Conservation (phyloP, 352 stramenopile species). For the Phytopythium delawarense region DNA sequence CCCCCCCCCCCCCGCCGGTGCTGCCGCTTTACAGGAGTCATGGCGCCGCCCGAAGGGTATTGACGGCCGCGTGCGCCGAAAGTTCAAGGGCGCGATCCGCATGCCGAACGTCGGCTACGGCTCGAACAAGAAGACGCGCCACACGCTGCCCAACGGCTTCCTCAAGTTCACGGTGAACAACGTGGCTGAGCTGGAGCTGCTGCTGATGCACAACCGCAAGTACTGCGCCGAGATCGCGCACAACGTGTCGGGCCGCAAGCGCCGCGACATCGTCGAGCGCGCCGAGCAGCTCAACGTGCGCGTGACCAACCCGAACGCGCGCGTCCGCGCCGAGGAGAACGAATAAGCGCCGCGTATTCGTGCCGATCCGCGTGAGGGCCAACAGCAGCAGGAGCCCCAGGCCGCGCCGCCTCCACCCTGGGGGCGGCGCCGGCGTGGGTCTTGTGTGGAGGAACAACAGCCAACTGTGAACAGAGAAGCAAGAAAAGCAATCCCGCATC, state of each 20-base stretch:
- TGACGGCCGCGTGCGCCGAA: constrained; percentile 97
- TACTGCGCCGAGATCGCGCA: constrained; percentile 99
- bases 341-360: constrained; percentile 50
- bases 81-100: constrained; percentile 98
- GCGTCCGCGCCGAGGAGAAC: constrained; percentile 96
- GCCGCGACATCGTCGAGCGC: constrained; percentile 97
- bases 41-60: constrained; percentile 99
- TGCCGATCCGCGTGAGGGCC: neutral
- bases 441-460: constrained; percentile 33
- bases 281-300: constrained; percentile 98
- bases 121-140: constrained; percentile 98
- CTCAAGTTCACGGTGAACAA: constrained; percentile 99
- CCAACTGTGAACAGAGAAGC: constrained; percentile 30
- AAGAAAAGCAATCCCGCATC: constrained; percentile 27
- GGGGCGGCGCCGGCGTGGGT: constrained; percentile 7
- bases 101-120: constrained; percentile 99
- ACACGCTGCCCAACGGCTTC: constrained; percentile 99
- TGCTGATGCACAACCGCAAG: constrained; percentile 94
- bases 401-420: neutral
- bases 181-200: constrained; percentile 97
- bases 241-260: constrained; percentile 96
- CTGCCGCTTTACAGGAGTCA: constrained; percentile 51
- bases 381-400: neutral
- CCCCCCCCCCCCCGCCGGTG: neutral
- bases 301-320: constrained; percentile 98